Conservation (phyloP, 192 early-diverging fungal species). For the Thamnidium elegans region DNA sequence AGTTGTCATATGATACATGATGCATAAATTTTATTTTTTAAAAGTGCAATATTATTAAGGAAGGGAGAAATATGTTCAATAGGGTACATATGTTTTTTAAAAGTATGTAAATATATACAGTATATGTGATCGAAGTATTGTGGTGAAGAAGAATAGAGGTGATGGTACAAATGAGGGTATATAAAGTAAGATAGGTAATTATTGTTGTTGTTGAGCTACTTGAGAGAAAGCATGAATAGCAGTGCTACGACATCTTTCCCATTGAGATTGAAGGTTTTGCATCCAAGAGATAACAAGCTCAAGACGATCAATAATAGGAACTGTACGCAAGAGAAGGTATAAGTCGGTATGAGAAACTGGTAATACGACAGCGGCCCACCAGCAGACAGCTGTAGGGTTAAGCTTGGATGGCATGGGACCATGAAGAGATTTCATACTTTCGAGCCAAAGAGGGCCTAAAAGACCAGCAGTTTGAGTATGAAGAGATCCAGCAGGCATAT, state of each 20-base stretch:
- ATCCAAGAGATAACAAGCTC: conserved; percentile 19
- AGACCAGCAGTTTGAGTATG: conserved; percentile 11
- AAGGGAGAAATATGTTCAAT: no score
- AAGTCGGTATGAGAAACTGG: conserved; percentile 2
- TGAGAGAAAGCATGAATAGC: conserved; percentile 16
- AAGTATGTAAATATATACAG: no score
- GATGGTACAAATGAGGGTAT: no score
- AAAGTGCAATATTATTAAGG: no score
- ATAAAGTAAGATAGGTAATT: background rate
- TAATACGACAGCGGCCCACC: conserved; percentile 21
- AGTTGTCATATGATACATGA: no score
- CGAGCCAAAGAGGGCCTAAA: conserved; percentile 18
- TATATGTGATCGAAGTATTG: no score
- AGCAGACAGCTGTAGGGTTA: conserved; percentile 14
- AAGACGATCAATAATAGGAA: conserved; percentile 13
- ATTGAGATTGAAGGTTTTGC: conserved; percentile 13
- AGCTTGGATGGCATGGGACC: conserved; percentile 16
- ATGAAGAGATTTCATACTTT: conserved; percentile 9
- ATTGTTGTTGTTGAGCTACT: conserved; percentile 12
- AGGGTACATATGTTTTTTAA: no score
- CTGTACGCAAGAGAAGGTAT: conserved; percentile 6
- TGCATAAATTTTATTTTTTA: no score
- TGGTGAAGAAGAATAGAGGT: no score
- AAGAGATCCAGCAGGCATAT: background rate
- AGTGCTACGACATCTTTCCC: conserved; percentile 16